Conservation (phyloP, 129 eudicot species). For the Glebionis coronaria region DNA sequence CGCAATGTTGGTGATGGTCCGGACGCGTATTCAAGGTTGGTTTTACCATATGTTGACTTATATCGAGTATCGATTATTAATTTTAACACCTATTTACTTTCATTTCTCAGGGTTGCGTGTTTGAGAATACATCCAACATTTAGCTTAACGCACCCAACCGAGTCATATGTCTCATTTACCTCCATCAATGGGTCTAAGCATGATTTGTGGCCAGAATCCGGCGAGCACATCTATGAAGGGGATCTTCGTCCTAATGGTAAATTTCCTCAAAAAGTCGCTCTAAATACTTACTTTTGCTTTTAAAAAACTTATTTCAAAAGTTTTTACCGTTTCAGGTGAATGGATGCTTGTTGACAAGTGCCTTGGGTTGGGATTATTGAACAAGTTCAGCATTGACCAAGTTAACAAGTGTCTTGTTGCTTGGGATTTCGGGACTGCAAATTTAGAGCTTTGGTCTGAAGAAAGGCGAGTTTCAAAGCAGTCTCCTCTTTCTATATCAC, state of each 20-base stretch:
- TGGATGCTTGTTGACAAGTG: slow-evolving; percentile 90
- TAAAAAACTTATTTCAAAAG: background rate
- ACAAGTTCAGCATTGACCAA: slow-evolving; percentile 57
- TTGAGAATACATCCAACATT: slow-evolving; percentile 90
- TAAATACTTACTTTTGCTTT: background rate
- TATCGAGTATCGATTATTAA: background rate
- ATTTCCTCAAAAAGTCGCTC: background rate
- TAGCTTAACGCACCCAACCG: slow-evolving; percentile 62
- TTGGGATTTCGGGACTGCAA: slow-evolving; percentile 86
- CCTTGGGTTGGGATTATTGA: slow-evolving; percentile 65
- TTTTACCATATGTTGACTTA: background rate
- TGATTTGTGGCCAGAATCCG: slow-evolving; percentile 74
- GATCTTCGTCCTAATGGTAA: slow-evolving; percentile 75
- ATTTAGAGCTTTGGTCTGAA: slow-evolving; percentile 95
- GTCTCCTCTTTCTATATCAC: slow-evolving; percentile 46
- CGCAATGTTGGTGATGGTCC: slow-evolving; percentile 89
- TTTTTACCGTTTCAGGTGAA: slow-evolving; percentile 52
- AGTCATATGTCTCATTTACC: slow-evolving; percentile 61
- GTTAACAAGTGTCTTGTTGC: slow-evolving; percentile 74
- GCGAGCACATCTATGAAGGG: slow-evolving; percentile 70
- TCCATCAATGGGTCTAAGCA: slow-evolving; percentile 79
- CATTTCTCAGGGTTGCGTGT: slow-evolving; percentile 76
- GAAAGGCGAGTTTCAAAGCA: slow-evolving; percentile 84
- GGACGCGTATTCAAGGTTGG: slow-evolving; percentile 94
- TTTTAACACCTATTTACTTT: background rate